Evolutionary conservation across 2,329 filamentous ascomycete species (phyloP).

Genomic region (Penicillium expansum): DNA sequence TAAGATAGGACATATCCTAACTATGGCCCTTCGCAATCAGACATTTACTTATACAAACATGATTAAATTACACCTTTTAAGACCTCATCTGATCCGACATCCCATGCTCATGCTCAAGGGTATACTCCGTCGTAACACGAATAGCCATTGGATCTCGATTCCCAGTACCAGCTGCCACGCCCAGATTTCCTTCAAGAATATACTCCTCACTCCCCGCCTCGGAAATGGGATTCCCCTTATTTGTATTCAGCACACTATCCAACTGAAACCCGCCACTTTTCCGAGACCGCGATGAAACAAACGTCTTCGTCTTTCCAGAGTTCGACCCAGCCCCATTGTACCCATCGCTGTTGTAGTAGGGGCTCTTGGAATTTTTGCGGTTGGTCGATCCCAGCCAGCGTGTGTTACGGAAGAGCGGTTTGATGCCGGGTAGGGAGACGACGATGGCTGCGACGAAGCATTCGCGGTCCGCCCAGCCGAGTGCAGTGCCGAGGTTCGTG

Average conservation of each 20-base stretch:
- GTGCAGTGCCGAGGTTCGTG: constrained; percentile 18
- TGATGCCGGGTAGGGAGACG: constrained; percentile 26
- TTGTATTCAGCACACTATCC: constrained; percentile 2
- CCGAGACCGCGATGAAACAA: constrained; percentile 7
- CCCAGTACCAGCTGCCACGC: too few species aligned
- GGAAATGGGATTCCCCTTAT: background rate
- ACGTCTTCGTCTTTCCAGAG: constrained; percentile 13
- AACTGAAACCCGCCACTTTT: constrained; percentile 9
- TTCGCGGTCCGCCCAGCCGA: constrained; percentile 28
- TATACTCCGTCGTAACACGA: too few species aligned
- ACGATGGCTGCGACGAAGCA: constrained; percentile 27
- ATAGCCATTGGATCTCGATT: too few species aligned
- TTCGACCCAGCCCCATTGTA: constrained; percentile 13
- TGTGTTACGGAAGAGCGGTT: constrained; percentile 22
- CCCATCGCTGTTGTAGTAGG: constrained; percentile 8
- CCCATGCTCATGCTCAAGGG: too few species aligned
- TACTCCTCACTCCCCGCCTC: constrained; percentile 13
- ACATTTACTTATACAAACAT: too few species aligned
- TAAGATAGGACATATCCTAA: too few species aligned
- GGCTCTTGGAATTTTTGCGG: constrained; percentile 5
- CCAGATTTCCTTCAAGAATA: constrained; percentile 6
- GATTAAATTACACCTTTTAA: too few species aligned
- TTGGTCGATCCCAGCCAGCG: constrained; percentile 15
- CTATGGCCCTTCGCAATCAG: too few species aligned
- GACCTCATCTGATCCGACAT: too few species aligned